Evolutionary conservation across 2,329 filamentous ascomycete genomes (phyloP).

Genomic region (Diaporthe caulivora): DNA sequence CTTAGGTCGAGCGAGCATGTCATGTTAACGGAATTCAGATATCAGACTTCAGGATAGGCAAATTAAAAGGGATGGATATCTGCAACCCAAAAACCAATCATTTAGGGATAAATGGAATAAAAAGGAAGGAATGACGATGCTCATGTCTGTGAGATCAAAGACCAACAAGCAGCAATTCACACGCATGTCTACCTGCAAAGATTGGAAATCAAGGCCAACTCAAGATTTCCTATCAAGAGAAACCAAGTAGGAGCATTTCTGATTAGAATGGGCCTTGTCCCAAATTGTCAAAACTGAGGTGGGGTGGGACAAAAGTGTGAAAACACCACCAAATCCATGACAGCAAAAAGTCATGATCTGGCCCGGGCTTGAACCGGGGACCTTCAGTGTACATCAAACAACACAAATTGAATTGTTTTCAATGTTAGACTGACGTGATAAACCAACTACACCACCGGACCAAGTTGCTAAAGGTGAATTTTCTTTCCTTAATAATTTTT

Average conservation of each 20-base stretch:
- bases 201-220: too few species aligned
- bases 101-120: too few species aligned
- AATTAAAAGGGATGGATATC: too few species aligned
- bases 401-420: not conserved
- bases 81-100: too few species aligned
- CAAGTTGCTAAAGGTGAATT: not conserved
- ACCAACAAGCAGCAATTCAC: too few species aligned
- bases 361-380: conserved; percentile 36
- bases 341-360: conserved; percentile 15
- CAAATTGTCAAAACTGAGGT: not conserved
- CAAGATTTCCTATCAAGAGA: too few species aligned
- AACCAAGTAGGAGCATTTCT: not conserved
- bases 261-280: not conserved
- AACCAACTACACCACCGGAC: conserved; percentile 54
- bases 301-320: not conserved
- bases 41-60: too few species aligned
- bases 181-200: too few species aligned
- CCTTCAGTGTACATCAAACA: conserved; percentile 17
- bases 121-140: too few species aligned
- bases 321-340: not conserved
- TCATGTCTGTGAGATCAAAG: not conserved
- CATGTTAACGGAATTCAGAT: too few species aligned
- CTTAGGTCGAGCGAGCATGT: too few species aligned
- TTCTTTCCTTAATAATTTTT: not conserved
- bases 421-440: conserved; percentile 63